Evolutionary conservation across 441 rosid genomes (phyloP).

Genomic region (Corymbia citriodora): DNA sequence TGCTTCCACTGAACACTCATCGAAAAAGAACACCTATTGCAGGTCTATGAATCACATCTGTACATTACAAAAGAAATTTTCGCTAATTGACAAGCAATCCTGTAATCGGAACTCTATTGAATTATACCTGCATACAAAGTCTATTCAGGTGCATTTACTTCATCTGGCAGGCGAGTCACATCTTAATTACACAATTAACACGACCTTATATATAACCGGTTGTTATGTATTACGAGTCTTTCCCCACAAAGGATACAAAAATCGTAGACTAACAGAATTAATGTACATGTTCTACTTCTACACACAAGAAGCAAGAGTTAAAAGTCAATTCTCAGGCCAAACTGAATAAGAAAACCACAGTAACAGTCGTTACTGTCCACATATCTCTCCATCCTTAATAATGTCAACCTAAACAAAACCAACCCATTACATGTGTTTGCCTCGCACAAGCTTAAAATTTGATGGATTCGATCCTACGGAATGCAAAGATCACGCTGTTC

Average conservation of each 20-base stretch:
- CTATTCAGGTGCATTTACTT: neutral
- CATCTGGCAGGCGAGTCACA: neutral
- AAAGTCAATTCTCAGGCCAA: neutral
- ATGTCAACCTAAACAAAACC: neutral
- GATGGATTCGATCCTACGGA: neutral
- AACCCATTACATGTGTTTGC: neutral
- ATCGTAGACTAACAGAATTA: neutral
- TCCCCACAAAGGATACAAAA: neutral
- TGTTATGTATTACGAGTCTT: neutral
- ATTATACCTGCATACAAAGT: neutral
- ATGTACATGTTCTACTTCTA: neutral
- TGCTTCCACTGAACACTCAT: neutral
- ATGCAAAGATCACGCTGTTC: neutral
- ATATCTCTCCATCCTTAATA: neutral
- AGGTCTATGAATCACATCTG: neutral
- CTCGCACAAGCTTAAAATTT: neutral
- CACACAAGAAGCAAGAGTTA: neutral
- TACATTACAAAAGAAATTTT: neutral
- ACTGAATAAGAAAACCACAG: neutral
- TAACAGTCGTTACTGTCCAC: neutral
- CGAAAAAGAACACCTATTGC: neutral
- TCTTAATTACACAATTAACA: neutral
- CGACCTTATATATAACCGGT: neutral
- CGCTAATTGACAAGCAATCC: rapidly evolving
- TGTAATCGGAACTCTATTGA: neutral